Evolutionary conservation across 352 stramenopile species (phyloP).

Genomic region (Saprolegnia diclina): DNA sequence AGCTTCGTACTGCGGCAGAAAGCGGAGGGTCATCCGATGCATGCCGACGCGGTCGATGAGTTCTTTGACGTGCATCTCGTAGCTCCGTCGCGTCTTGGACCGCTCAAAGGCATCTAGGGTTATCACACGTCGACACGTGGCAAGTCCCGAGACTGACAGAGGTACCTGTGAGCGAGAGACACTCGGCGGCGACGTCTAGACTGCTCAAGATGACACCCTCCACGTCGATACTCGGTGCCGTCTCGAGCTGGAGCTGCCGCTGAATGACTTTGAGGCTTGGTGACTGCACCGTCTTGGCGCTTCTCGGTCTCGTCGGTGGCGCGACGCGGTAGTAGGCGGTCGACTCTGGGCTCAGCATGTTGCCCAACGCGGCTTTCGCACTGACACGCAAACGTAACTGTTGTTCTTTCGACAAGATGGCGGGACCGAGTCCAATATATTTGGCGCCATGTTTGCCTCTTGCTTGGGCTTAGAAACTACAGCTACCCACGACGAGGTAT

Average conservation of each 20-base stretch:
- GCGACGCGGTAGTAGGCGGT: too few relatives aligned
- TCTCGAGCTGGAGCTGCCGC: background rate
- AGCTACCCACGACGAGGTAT: background rate
- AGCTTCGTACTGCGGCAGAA: slow-evolving; percentile 33
- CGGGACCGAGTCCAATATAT: too few relatives aligned
- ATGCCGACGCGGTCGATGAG: slow-evolving; percentile 37
- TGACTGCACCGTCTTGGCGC: background rate
- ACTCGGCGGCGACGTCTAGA: background rate
- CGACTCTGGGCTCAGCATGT: too few relatives aligned
- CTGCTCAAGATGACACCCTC: background rate
- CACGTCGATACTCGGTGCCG: background rate
- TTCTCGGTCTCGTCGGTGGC: too few relatives aligned
- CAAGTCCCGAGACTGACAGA: background rate
- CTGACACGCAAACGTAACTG: too few relatives aligned
- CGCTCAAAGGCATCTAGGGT: background rate
- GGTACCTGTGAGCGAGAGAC: background rate
- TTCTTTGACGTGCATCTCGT: slow-evolving; percentile 32
- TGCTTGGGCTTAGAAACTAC: background rate
- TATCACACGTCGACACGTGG: background rate
- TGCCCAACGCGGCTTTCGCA: too few relatives aligned
- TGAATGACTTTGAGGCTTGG: background rate
- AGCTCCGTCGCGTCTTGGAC: background rate
- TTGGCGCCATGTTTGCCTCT: too few relatives aligned
- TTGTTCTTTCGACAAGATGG: too few relatives aligned
- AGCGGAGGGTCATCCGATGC: slow-evolving; percentile 39